A percentile compares a stretch with the other conserved stretches of the same genome.
Conservation (phyloP, 305 asterid species). For the Coffea humblotiana region DNA sequence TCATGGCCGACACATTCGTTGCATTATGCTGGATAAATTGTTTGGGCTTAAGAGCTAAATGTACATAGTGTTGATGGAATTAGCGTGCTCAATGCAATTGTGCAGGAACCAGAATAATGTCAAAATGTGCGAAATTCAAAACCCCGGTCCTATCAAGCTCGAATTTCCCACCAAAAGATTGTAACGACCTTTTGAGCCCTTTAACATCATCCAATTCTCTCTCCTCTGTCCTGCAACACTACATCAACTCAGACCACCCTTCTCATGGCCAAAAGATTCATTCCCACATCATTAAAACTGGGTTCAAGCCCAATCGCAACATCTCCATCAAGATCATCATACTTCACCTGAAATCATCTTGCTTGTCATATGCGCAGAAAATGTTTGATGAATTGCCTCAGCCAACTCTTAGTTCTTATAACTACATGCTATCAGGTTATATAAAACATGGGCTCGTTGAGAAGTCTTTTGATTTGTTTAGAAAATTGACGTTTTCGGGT, state of each 20-base stretch:
- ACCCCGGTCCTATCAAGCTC: background rate
- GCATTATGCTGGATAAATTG: too few relatives aligned
- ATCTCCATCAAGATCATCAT: slow-evolving; percentile 73
- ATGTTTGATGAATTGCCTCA: slow-evolving; percentile 76
- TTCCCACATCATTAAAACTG: slow-evolving; percentile 68
- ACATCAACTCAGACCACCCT: slow-evolving; percentile 73
- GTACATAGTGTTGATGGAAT: background rate
- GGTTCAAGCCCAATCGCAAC: slow-evolving; percentile 56
- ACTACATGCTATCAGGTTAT: slow-evolving; percentile 81
- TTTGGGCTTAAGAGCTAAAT: too few relatives aligned
- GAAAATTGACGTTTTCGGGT: slow-evolving; percentile 42
- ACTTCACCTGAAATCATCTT: slow-evolving; percentile 47
- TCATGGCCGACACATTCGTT: too few relatives aligned
- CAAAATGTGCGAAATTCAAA: slow-evolving; percentile 11
- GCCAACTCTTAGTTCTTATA: slow-evolving; percentile 72
- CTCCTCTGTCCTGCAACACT: slow-evolving; percentile 53
- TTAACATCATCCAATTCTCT: slow-evolving; percentile 28
- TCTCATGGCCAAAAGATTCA: slow-evolving; percentile 77
- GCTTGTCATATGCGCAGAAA: slow-evolving; percentile 54
- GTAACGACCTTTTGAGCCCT: slow-evolving; percentile 19
- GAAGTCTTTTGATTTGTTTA: slow-evolving; percentile 53
- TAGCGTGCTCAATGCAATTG: background rate
- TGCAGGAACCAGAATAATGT: background rate
- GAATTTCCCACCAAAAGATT: slow-evolving; percentile 23
- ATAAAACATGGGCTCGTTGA: slow-evolving; percentile 48